A percentile compares a stretch with the other conserved stretches of the same genome.
These are phyloP conservation scores for Colletotrichum sansevieriae DNA, from an alignment of 2,329 filamentous ascomycete genomes.

Conservation along the genomic window DNA sequence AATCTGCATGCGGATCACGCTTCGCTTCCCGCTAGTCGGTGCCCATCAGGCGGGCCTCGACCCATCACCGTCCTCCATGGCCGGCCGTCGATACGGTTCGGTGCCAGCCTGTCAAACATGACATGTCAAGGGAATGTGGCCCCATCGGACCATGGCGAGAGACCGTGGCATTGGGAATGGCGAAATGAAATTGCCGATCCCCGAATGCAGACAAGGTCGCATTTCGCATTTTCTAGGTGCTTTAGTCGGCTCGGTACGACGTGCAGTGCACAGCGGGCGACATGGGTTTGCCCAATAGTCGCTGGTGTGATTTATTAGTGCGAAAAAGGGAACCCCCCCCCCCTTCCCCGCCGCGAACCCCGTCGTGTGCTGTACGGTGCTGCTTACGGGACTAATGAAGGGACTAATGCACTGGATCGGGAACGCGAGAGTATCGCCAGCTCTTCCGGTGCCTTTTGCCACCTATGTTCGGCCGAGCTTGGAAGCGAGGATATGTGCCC, in stretches of 20 bases:
- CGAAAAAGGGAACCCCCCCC: neutral
- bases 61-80: neutral
- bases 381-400: neutral
- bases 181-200: too few relatives aligned
- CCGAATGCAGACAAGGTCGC: slow-evolving; percentile 18
- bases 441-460: neutral
- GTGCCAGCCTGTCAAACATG: slow-evolving; percentile 1
- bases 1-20: slow-evolving; percentile 6
- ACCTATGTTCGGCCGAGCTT: too few relatives aligned
- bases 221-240: slow-evolving; percentile 13
- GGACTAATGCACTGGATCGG: slow-evolving; percentile 11
- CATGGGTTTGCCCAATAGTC: slow-evolving; percentile 4
- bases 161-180: neutral
- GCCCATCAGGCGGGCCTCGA: too few relatives aligned
- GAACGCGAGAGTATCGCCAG: neutral
- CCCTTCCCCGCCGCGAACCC: too few relatives aligned
- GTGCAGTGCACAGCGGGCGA: slow-evolving; percentile 1
- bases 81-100: neutral
- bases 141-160: neutral
- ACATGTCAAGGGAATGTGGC: neutral
- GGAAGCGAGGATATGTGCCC: neutral
- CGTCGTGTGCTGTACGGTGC: neutral
- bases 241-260: slow-evolving; percentile 19
- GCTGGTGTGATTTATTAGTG: slow-evolving; percentile 1
- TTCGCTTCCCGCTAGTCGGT: neutral